These are phyloP conservation scores for Yamadazyma oceani DNA, from an alignment of 1,139 yeast genomes.

Conservation along the genomic window DNA sequence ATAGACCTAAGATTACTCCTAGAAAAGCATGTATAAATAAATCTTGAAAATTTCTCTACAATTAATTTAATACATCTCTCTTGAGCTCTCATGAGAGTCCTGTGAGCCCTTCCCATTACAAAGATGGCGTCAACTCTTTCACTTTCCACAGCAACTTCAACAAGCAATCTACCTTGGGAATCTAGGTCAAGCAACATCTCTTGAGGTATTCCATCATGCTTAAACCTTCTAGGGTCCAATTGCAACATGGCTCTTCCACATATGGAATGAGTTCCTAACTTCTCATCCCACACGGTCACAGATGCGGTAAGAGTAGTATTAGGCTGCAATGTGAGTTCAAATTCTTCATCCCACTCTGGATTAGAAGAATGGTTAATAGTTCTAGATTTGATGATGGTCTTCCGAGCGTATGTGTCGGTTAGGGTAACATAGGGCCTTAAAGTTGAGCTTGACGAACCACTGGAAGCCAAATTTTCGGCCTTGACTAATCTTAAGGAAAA, in stretches of 20 bases:
- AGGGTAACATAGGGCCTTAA: conserved; percentile 71
- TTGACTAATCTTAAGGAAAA: conserved; percentile 65
- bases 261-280: conserved; percentile 57
- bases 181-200: conserved; percentile 64
- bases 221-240: conserved; percentile 64
- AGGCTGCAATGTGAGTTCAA: conserved; percentile 56
- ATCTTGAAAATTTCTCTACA: conserved; percentile 58
- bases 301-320: conserved; percentile 46
- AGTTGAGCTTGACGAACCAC: conserved; percentile 36
- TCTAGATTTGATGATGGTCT: conserved; percentile 71
- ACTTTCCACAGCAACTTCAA: conserved; percentile 73
- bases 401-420: conserved; percentile 57
- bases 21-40: conserved; percentile 43
- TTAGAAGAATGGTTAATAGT: conserved; percentile 58
- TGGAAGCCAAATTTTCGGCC: conserved; percentile 68
- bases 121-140: conserved; percentile 78
- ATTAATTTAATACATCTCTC: conserved; percentile 65
- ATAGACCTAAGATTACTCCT: conserved; percentile 48
- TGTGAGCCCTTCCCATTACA: conserved; percentile 73
- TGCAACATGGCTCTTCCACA: conserved; percentile 69
- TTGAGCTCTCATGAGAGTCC: conserved; percentile 61
- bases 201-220: conserved; percentile 67
- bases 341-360: conserved; percentile 90
- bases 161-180: conserved; percentile 61
- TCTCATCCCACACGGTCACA: conserved; percentile 75